Base-by-base conservation (phyloP, 768 basidiomycete genomes). In the Pisolithus orientalis region DNA sequence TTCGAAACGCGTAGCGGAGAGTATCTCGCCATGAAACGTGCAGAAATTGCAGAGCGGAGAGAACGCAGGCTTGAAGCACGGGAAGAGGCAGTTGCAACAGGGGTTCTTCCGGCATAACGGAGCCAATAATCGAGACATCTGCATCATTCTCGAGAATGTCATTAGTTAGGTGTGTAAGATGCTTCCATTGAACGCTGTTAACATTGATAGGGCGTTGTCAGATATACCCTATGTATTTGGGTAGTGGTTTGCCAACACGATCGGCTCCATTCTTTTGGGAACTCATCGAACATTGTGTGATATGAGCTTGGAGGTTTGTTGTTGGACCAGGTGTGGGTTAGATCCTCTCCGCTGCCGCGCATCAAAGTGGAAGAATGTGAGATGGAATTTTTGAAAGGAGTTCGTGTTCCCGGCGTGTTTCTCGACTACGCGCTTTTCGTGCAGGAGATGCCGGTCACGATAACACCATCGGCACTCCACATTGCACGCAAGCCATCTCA, bases 1-100 rank as follows among this genome's bases (percentile, higher is more conserved):
- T 85, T 84, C 78, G 87, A 90, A 60, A 57, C 72, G 47, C 74
- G 80, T n/a, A 78, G 85, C 2, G 75, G 67, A 7, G 82, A 77
- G 48, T 70, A 90, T 17, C 69, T 91, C 21, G 77, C 77, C 29
- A 73, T 79, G 67, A 88, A 85, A 68, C 80, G 82, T 46, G 75
- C 68, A 21, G 75, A 85, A 61, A 78, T 90, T 40, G 63, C 70
- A 27, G 76, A 76, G 57, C 76, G 77, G 50, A 74, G 53, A 38
- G 84, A 64, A 69, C 70, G 58, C 62, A 68, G 54, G 61, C 63
- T 52, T 58, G 32, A 27, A 21, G 50, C 49, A 31, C 58, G 51
- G 37, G 57, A 54, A 24, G 57, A 57, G 29, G 53, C 44, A 4
- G 56, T 38, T 6, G 25, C 70, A 28, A 71, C 60, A 17, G 64